Conservation (phyloP, 1,139 yeast species). For the Candida tropicalis region DNA sequence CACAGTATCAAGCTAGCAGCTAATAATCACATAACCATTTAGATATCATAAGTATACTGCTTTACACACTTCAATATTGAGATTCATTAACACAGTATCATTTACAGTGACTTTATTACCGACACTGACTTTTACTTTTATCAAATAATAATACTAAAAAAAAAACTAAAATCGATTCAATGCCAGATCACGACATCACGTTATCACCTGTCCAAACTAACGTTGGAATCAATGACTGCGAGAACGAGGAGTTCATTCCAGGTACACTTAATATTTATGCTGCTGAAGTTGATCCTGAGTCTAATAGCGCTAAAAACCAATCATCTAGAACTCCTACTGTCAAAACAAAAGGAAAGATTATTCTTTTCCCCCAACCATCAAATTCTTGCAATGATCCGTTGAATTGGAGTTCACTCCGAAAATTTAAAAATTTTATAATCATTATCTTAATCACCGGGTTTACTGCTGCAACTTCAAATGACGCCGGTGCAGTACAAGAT, state of each 20-base stretch:
- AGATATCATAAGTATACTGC: too few relatives aligned
- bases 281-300: conserved; percentile 20
- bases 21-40: too few relatives aligned
- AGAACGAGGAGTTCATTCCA: conserved; percentile 54
- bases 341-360: conserved; percentile 31
- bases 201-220: conserved; percentile 11
- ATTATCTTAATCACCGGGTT: conserved; percentile 71
- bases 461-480: conserved; percentile 83
- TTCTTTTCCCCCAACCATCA: conserved; percentile 44
- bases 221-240: conserved; percentile 12
- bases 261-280: conserved; percentile 61
- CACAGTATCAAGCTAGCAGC: not conserved
- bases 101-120: too few relatives aligned
- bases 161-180: not conserved
- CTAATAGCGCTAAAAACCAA: conserved; percentile 23
- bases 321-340: conserved; percentile 12
- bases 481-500: conserved; percentile 79
- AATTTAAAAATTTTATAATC: conserved; percentile 58
- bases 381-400: conserved; percentile 52
- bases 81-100: too few relatives aligned
- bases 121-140: too few relatives aligned
- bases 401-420: conserved; percentile 53
- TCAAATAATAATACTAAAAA: too few relatives aligned
- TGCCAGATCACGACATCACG: conserved; percentile 5
- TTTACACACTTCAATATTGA: too few relatives aligned